Evolutionary conservation across 2,329 filamentous ascomycete genomes (phyloP).

Genomic region (Fonsecaea multimorphosa): DNA sequence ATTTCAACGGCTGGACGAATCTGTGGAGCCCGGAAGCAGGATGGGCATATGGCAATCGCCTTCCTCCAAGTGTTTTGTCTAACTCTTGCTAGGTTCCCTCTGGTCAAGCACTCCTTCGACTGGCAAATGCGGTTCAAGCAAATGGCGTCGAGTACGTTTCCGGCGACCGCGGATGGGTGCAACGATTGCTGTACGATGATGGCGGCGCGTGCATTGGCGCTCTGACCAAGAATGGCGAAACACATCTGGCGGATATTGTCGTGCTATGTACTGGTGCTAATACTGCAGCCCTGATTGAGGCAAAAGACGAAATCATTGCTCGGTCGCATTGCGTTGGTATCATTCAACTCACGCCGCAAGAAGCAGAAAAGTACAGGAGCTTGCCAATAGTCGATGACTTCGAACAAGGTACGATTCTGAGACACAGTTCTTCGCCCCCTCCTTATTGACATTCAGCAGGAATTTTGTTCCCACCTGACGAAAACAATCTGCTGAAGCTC

Average conservation of each 20-base stretch:
- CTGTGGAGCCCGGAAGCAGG: conserved; percentile 37
- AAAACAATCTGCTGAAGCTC: conserved; percentile 15
- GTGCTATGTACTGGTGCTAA: conserved; percentile 59
- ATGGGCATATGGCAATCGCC: conserved; percentile 23
- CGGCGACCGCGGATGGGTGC: conserved; percentile 30
- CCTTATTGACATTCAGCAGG: neutral
- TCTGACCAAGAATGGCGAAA: conserved; percentile 50
- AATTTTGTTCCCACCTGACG: conserved; percentile 16
- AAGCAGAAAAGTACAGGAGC: conserved; percentile 54
- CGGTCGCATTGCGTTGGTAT: conserved; percentile 63
- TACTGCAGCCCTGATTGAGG: conserved; percentile 56
- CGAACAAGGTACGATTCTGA: neutral
- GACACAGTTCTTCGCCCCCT: too few species aligned
- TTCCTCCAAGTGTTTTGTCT: too few species aligned
- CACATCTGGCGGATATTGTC: conserved; percentile 52
- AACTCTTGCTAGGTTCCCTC: neutral
- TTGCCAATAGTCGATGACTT: conserved; percentile 50
- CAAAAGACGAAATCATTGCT: conserved; percentile 59
- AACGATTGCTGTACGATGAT: conserved; percentile 31
- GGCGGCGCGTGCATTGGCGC: conserved; percentile 50
- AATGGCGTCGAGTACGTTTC: conserved; percentile 36
- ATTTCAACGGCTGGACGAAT: conserved; percentile 48
- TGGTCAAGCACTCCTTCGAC: conserved; percentile 21
- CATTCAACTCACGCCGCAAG: conserved; percentile 55
- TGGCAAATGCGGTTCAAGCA: conserved; percentile 32